These are phyloP conservation scores for Tarenaya hassleriana DNA, from an alignment of 345 rosid species.

Conservation along the genomic window DNA sequence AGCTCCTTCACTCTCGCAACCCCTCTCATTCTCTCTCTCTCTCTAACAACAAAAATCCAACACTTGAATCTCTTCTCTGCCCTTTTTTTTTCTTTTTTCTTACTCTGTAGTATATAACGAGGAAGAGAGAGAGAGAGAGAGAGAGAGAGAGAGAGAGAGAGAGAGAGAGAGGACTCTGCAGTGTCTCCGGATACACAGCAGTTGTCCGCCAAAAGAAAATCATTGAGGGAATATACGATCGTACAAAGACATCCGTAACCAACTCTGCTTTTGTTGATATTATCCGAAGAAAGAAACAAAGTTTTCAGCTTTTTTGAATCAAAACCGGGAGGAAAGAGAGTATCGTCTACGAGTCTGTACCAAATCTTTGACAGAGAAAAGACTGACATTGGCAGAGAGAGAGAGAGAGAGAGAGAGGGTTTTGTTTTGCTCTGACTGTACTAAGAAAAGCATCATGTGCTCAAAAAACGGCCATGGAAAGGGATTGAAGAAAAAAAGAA, in stretches of 20 bases:
- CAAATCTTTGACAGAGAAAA: conserved; percentile 27
- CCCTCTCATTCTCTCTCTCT: conserved; percentile 38
- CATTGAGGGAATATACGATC: conserved; percentile 28
- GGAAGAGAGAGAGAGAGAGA: no score
- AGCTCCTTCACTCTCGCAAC: conserved; percentile 44
- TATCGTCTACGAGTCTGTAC: conserved; percentile 26
- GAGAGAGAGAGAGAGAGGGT: conserved; percentile 12
- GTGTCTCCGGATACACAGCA: conserved; percentile 13
- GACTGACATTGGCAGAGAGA: conserved; percentile 26
- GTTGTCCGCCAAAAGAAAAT: conserved; percentile 30
- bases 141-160: conserved; percentile 14
- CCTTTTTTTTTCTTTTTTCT: no score
- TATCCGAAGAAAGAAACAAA: no score
- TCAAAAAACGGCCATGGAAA: conserved; percentile 28
- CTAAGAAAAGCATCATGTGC: conserved; percentile 25
- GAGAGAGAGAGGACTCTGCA: conserved; percentile 16
- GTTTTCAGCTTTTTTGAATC: conserved; percentile 20
- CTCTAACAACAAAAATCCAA: no score
- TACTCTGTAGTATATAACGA: no score
- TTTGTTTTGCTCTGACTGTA: conserved; percentile 28
- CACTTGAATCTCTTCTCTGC: no score
- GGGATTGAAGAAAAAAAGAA: conserved; percentile 16
- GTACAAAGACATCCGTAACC: conserved; percentile 31
- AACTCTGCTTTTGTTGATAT: conserved; percentile 17
- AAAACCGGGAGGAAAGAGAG: conserved; percentile 15